Percentiles rank a stretch among this genome's conserved stretches.
phyloP scores from a whole-genome alignment of 345 rosid genomes.

The Sonneratia alba region DNA sequence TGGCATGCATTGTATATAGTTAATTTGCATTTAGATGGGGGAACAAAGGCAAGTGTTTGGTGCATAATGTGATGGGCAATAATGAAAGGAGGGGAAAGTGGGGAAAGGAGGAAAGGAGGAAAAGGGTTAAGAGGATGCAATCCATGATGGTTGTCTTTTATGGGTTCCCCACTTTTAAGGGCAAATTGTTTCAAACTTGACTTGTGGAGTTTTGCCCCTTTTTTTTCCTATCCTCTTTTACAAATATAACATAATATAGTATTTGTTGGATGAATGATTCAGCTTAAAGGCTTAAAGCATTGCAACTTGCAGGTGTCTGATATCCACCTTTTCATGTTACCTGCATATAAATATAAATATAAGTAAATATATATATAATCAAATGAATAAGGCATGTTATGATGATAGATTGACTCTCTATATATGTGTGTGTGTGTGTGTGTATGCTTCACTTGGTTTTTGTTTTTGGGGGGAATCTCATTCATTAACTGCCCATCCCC shows the following conservation, averaged over 20 bases:
- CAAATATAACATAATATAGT: neutral
- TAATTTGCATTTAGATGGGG: neutral
- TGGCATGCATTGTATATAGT: neutral
- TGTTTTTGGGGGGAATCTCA: neutral
- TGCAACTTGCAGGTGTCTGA: neutral
- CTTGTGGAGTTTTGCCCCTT: neutral
- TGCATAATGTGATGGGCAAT: neutral
- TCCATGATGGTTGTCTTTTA: neutral
- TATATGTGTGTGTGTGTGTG: neutral
- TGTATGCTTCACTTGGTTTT: neutral
- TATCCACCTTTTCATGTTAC: constrained; percentile 1
- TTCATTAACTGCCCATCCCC: neutral
- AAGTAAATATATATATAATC: neutral
- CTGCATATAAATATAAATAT: neutral
- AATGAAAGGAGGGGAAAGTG: neutral
- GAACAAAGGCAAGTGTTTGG: neutral
- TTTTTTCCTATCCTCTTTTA: neutral
- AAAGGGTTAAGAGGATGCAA: neutral
- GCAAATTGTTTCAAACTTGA: constrained; percentile 3
- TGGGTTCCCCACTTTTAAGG: neutral
- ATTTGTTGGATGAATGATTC: constrained; percentile 1
- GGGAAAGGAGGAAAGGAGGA: neutral
- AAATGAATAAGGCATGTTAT: neutral
- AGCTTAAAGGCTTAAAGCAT: neutral
- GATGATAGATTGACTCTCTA: too few species aligned